phyloP scores from a whole-genome alignment of 352 stramenopile species.

The Halophytophthora polymorphica region DNA sequence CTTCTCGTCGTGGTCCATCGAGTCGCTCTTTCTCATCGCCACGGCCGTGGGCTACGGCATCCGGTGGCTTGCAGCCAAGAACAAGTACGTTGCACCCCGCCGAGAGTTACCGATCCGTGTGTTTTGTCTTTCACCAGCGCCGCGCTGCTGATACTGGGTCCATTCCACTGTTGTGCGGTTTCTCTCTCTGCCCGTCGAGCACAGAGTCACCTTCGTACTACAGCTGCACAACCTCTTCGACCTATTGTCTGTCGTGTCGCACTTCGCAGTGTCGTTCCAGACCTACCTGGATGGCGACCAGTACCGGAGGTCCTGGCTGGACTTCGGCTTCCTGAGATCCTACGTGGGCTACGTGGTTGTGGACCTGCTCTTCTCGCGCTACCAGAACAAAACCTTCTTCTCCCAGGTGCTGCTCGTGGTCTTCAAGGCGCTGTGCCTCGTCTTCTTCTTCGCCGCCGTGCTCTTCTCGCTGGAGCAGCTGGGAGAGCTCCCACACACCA shows the following conservation, averaged over 20 bases:
- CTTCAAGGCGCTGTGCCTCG: constrained; percentile 73
- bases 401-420: constrained; percentile 74
- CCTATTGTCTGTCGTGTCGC: constrained; percentile 75
- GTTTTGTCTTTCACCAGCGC: neutral
- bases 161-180: neutral
- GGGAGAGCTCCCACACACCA: constrained; percentile 75
- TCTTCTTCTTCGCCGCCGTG: constrained; percentile 81
- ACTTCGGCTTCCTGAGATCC: constrained; percentile 82
- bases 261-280: constrained; percentile 77
- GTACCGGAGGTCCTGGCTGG: constrained; percentile 72
- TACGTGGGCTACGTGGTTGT: constrained; percentile 86
- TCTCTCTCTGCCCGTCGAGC: constrained; percentile 1
- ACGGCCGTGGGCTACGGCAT: constrained; percentile 67
- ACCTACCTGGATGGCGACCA: constrained; percentile 53
- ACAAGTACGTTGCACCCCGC: constrained; percentile 53
- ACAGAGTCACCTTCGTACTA: constrained; percentile 57
- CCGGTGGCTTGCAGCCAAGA: constrained; percentile 76
- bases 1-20: constrained; percentile 80
- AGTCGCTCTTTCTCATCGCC: constrained; percentile 71
- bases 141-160: neutral
- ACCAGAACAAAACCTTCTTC: constrained; percentile 79
- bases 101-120: neutral
- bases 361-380: constrained; percentile 61
- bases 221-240: constrained; percentile 77
- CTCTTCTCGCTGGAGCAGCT: constrained; percentile 84